Evolutionary conservation across 495 filamentous ascomycete species (phyloP), one percentile per base, ranked within the genome.

Genomic region (Bombardia bombarda): DNA sequence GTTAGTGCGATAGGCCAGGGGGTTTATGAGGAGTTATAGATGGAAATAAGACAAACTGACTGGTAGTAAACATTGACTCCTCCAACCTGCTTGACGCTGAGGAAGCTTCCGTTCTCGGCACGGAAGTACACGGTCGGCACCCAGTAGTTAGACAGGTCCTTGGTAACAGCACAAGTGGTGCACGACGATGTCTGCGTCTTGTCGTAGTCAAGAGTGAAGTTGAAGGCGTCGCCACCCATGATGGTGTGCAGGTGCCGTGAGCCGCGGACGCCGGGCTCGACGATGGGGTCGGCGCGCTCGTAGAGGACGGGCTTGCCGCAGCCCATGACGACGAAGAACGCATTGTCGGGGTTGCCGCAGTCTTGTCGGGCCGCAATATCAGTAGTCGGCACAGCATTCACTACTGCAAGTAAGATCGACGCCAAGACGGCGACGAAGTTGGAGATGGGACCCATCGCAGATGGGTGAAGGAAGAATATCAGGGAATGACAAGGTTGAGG

Each of bases 71-170:
- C 35, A 21, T 49, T 79, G 75, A 50, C 39, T 7, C 50, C 50
- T 6, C 74, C 78, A 32, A 65, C 66, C 47, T 79, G 77, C 2
- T 66, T 53, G 12, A 85, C 84, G 21, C 60, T 52, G 24, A 70
- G 66, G 55, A 86, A 82, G 32, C 67, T 69, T 1, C 79, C 80
- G 45, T 85, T 84, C 44, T 72, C 55, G n/a, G 73, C 72, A 23
- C 75, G 68, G 61, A 77, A 86, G 58, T 78, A 86, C 10, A 88
- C 62, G 42, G 57, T 60, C 1, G 85, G 80, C 8, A 76, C 74
- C 85, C 84, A 88, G 66, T 89, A 88, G 58, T 80, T 85, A 47
- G 75, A 82, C 46, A 78, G 62, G 60, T 89, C 84, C 43, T 73
- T 58, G 36, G 72, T 76, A 23, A 82, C 70, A 1, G 63, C 62